Conservation (phyloP, 345 rosid species). For the Noccaea caerulescens region DNA sequence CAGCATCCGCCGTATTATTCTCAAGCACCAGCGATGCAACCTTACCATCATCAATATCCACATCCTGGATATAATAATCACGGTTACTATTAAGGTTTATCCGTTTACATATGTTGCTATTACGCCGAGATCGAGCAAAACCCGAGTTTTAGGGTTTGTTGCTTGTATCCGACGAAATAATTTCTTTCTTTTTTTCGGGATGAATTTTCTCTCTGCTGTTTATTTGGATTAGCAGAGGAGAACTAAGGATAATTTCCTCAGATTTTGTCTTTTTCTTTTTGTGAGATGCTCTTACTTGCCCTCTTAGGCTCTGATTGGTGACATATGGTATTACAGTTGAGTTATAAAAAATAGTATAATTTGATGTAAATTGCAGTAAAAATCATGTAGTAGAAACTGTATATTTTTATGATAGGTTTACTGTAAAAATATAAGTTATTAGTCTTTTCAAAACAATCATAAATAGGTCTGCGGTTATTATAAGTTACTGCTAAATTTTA, state of each 20-base stretch:
- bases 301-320: too few relatives aligned
- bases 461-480: too few relatives aligned
- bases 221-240: conserved; percentile 2
- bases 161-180: not conserved
- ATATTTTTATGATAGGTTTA: too few relatives aligned
- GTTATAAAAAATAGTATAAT: too few relatives aligned
- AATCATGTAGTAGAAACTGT: too few relatives aligned
- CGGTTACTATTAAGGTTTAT: conserved; percentile 5
- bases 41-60: not conserved
- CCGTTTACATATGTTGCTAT: not conserved
- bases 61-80: not conserved
- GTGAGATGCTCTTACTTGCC: not conserved
- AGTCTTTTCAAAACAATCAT: too few relatives aligned
- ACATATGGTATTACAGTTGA: too few relatives aligned
- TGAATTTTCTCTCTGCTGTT: not conserved
- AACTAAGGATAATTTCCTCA: not conserved
- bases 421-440: too few relatives aligned
- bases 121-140: not conserved
- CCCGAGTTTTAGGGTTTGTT: conserved; percentile 17
- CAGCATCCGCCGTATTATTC: too few relatives aligned
- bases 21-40: not conserved
- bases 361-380: too few relatives aligned
- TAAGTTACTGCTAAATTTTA: too few relatives aligned
- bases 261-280: not conserved
- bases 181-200: not conserved